Evolutionary conservation across 2,329 filamentous ascomycete genomes (phyloP).

Genomic region (Hymenoscyphus repandus): DNA sequence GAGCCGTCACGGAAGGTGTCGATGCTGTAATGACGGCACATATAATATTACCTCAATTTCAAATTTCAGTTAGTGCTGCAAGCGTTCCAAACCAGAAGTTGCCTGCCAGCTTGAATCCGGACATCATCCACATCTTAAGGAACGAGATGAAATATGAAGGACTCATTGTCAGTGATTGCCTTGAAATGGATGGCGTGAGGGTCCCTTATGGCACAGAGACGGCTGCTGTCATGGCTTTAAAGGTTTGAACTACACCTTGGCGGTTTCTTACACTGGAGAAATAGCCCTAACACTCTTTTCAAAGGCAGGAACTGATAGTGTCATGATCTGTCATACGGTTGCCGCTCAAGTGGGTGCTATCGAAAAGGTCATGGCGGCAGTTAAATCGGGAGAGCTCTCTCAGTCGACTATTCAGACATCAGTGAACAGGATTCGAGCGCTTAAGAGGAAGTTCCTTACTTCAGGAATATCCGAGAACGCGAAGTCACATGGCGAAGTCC

Average conservation of each 20-base stretch:
- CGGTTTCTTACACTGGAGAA: not conserved
- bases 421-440: conserved; percentile 29
- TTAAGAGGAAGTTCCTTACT: conserved; percentile 33
- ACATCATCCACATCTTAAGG: conserved; percentile 35
- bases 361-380: conserved; percentile 33
- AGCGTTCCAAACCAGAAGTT: conserved; percentile 19
- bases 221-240: conserved; percentile 36
- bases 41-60: conserved; percentile 35
- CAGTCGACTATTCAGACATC: conserved; percentile 32
- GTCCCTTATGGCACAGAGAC: conserved; percentile 37
- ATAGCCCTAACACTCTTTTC: not conserved
- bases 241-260: conserved; percentile 13
- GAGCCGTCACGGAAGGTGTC: conserved; percentile 36
- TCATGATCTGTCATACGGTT: conserved; percentile 42
- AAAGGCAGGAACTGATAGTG: conserved; percentile 37
- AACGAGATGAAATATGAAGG: conserved; percentile 39
- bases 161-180: conserved; percentile 40
- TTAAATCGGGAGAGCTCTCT: conserved; percentile 33
- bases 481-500: conserved; percentile 18
- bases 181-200: conserved; percentile 41
- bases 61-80: conserved; percentile 2
- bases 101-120: conserved; percentile 36
- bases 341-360: conserved; percentile 37
- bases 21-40: conserved; percentile 42
- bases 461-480: conserved; percentile 26